Conservation (phyloP, 495 filamentous ascomycete genomes). For the Talaromyces borbonicus region DNA sequence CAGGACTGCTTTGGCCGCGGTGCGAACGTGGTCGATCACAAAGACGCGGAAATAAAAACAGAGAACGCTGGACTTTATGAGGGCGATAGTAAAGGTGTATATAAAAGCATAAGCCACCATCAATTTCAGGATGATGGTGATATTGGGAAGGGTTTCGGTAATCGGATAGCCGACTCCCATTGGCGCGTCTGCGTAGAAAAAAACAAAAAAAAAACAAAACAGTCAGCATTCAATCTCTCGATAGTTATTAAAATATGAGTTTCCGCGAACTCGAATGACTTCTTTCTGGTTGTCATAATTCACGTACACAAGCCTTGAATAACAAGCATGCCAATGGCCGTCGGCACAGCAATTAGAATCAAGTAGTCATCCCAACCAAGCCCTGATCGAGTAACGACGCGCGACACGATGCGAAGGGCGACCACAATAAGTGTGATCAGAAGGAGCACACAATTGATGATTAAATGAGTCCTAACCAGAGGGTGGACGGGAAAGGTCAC, state of each 20-base stretch:
- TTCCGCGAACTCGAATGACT: too few species aligned
- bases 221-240: too few species aligned
- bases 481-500: constrained; percentile 11
- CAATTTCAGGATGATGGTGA: constrained; percentile 13
- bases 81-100: constrained; percentile 27
- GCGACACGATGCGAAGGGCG: constrained; percentile 13
- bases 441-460: constrained; percentile 17
- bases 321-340: constrained; percentile 16
- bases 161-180: constrained; percentile 16
- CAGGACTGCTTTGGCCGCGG: constrained; percentile 23
- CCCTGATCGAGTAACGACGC: constrained; percentile 9
- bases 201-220: too few species aligned
- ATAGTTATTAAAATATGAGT: too few species aligned
- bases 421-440: constrained; percentile 10
- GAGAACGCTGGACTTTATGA: constrained; percentile 41
- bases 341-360: constrained; percentile 7
- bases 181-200: constrained; percentile 10
- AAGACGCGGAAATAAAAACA: constrained; percentile 45
- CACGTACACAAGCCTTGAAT: constrained; percentile 13
- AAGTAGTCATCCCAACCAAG: constrained; percentile 19
- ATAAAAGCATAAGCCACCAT: constrained; percentile 2
- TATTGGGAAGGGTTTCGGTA: constrained; percentile 11
- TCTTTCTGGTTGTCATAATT: too few species aligned
- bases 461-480: constrained; percentile 15
- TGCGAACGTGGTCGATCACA: constrained; percentile 27